Evolutionary conservation across 164 flowering plant species (phyloP).

Genomic region (Cinnamomum micranthum): DNA sequence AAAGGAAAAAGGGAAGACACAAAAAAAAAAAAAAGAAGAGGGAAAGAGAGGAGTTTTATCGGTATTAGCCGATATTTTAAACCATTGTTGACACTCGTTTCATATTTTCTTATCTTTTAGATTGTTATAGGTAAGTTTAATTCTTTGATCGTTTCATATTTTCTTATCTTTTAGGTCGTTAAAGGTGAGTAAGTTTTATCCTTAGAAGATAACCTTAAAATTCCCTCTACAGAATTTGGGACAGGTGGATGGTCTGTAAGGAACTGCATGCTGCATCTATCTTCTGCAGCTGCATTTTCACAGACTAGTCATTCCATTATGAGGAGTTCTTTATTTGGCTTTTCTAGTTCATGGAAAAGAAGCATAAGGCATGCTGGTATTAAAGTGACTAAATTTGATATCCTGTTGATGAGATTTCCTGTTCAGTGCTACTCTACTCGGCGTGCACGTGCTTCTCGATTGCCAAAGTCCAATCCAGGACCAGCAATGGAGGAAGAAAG

Average conservation of each 20-base stretch:
- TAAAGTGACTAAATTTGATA: constrained; percentile 25
- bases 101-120: no score
- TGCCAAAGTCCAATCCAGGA: constrained; percentile 24
- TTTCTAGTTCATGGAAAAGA: constrained; percentile 26
- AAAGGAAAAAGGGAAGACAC: no score
- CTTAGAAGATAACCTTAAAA: constrained; percentile 4
- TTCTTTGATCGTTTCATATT: no score
- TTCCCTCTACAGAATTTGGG: constrained; percentile 14
- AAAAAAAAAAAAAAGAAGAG: no score
- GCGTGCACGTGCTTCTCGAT: constrained; percentile 12
- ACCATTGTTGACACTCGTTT: no score
- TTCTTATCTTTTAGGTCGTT: neutral
- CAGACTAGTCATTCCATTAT: constrained; percentile 23
- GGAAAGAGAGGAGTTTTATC: no score
- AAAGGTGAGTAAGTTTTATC: neutral
- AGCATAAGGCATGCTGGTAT: constrained; percentile 24
- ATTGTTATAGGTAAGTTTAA: no score
- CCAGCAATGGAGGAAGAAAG: constrained; percentile 46
- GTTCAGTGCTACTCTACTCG: constrained; percentile 45
- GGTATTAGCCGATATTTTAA: no score
- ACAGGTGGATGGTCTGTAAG: constrained; percentile 29
- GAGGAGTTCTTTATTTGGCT: constrained; percentile 22
- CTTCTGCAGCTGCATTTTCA: constrained; percentile 35
- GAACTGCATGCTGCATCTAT: constrained; percentile 49
- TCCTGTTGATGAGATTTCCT: constrained; percentile 29